These are phyloP conservation scores for Trypanosoma theileri DNA, from an alignment of 208 protist species.

Conservation along the genomic window DNA sequence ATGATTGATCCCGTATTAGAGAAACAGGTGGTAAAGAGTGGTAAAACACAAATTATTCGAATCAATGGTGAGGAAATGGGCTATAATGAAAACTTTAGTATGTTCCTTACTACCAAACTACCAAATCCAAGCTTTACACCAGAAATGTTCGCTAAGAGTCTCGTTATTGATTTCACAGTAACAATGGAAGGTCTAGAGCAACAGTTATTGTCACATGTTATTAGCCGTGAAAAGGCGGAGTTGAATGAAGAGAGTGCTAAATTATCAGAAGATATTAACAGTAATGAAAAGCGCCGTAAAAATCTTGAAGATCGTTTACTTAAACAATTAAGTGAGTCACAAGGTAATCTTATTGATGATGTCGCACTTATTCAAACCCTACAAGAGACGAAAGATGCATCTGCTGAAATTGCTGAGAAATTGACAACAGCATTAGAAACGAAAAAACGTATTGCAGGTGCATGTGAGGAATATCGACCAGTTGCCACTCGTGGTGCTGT, in stretches of 20 bases:
- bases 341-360: slow-evolving; percentile 93
- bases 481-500: slow-evolving; percentile 96
- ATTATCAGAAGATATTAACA: slow-evolving; percentile 96
- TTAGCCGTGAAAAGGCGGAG: slow-evolving; percentile 96
- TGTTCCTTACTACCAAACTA: slow-evolving; percentile 98
- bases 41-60: slow-evolving; percentile 86
- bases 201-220: slow-evolving; percentile 96
- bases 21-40: slow-evolving; percentile 91
- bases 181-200: slow-evolving; percentile 98
- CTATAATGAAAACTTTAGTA: slow-evolving; percentile 92
- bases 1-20: slow-evolving; percentile 98
- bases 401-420: slow-evolving; percentile 96
- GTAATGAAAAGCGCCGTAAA: slow-evolving; percentile 94
- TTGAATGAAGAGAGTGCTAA: slow-evolving; percentile 96
- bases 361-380: slow-evolving; percentile 96
- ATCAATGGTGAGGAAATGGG: slow-evolving; percentile 93
- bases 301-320: slow-evolving; percentile 95
- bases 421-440: slow-evolving; percentile 94
- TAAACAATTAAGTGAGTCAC: slow-evolving; percentile 93
- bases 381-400: slow-evolving; percentile 96
- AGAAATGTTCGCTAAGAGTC: slow-evolving; percentile 97
- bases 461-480: slow-evolving; percentile 97
- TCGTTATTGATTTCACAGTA: slow-evolving; percentile 99
- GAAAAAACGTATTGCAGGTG: slow-evolving; percentile 95
- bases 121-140: slow-evolving; percentile 98